These are phyloP conservation scores for Trichoderma brevicompactum DNA, from an alignment of 2,329 filamentous ascomycete genomes.

Conservation along the genomic window DNA sequence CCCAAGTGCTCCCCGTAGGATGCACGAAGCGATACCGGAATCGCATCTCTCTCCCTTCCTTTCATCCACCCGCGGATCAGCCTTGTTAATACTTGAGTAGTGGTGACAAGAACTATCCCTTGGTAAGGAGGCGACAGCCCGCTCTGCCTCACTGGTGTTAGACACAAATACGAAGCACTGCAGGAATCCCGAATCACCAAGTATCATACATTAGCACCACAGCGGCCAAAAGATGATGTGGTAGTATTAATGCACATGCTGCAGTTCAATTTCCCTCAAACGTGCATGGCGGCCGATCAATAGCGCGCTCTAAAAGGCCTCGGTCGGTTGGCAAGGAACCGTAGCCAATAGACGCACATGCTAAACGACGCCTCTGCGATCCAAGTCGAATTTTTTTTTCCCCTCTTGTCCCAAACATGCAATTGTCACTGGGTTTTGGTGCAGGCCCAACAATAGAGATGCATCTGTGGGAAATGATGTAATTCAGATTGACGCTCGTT, in stretches of 20 bases:
- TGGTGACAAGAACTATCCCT: neutral
- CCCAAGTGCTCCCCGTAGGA: neutral
- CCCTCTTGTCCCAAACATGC: neutral
- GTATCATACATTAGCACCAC: neutral
- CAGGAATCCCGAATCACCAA: neutral
- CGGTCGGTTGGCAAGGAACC: slow-evolving; percentile 13
- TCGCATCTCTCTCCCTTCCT: neutral
- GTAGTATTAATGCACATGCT: slow-evolving; percentile 13
- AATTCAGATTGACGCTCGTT: slow-evolving; percentile 26
- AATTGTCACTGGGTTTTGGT: slow-evolving; percentile 20
- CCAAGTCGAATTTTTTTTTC: slow-evolving; percentile 9
- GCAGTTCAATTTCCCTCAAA: slow-evolving; percentile 27
- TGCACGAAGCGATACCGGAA: neutral
- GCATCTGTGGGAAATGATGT: slow-evolving; percentile 20
- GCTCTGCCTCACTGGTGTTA: neutral
- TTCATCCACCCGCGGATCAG: neutral
- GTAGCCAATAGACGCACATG: slow-evolving; percentile 17
- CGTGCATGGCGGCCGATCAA: slow-evolving; percentile 23
- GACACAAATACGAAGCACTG: slow-evolving; percentile 6
- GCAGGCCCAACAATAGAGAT: slow-evolving; percentile 27
- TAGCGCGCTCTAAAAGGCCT: slow-evolving; percentile 25
- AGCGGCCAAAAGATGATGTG: neutral
- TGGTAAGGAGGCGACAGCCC: neutral
- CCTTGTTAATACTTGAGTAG: neutral
- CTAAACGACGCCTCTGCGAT: slow-evolving; percentile 19